Base-by-base conservation (phyloP, 2,329 filamentous ascomycete species). In the Chlorencoelia australis region DNA sequence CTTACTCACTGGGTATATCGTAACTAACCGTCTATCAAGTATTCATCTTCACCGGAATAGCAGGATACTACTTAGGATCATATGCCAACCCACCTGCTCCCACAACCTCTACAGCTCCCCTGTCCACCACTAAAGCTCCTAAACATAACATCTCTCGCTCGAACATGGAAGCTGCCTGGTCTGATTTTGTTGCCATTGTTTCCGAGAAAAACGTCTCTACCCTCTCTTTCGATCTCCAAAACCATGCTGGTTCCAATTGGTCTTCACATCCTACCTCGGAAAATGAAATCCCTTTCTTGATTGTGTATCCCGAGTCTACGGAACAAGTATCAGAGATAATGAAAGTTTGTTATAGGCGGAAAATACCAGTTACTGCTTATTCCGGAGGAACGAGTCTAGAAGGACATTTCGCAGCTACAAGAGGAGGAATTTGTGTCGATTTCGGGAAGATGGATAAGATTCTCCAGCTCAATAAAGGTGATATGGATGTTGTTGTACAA, bases 371-470 rank as follows among this genome's bases (percentile, higher is more conserved):
- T 16, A 88, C 84, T 3, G 81, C 79, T 3, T 94, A 87, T 62
- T 86, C 80, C 39, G 88, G 88, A 28, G 88, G 88, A 21, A 94
- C 88, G 6, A 88, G 82, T 52, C 66, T 95, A 20, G 88, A 95
- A 61, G 88, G 88, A 1, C 85, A 94, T 59, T 94, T 83, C 59
- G 78, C 85, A 1, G 75, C 86, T 2, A 94, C 86, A 11, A 67
- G 78, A 47, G 82, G 84, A 39, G 88, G 88, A 14, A 75, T 94
- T 20, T 89, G 83, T 50, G 72, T 95, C 51, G 85, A 94, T 59
- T 93, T 94, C 58, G 71, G 71, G 33, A 73, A 79, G 42, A 94
- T 95, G 88, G 75, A 89, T 61, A 75, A 80, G 55, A 78, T 95
- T 35, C 45, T 94, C 21, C 65, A 69, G 22, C 62, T 95, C 48